Base-by-base conservation (phyloP, 2,329 filamentous ascomycete species). In the Colletotrichum graminicola region DNA sequence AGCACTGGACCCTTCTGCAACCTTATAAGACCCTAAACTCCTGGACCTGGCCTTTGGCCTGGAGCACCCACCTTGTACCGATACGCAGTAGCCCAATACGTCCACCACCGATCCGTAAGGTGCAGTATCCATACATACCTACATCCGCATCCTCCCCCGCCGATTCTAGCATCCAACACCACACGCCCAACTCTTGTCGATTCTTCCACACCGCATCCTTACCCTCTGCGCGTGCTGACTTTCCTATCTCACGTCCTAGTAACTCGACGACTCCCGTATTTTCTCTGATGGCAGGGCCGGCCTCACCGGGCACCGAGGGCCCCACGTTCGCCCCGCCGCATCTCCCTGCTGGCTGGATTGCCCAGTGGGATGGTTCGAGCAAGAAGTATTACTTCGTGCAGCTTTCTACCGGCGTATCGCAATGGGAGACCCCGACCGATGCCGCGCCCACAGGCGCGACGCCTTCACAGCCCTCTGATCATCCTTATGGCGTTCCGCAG, bases 301-400 rank as follows among this genome's bases (percentile, higher is more conserved):
- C 84, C 75, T 89, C 88, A 75, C 88, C 88, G 73, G 84, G 85
- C 80, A 84, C 85, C 80, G 87, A 88, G 77, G 88, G 88, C 77
- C 88, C 88, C 75, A 87, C 87, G 77, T 89, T 84, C 76, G 85
- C 83, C 74, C 90, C 90, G 74, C 90, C 90, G 59, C 82, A 84
- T 57, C 85, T 92, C 63, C 90, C 90, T 61, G 82, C 88, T 16
- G 90, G 90, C 76, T 92, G 90, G 90, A 92, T 91, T 77, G 89
- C 90, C 70, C 90, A 92, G 82, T 92, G 90, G 90, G 90, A 92
- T 77, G 87, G 86, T 73, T 78, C 84, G 67, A 89, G 85, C 79
- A 87, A 84, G 79, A 91, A 91, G 79, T 92, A 92, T 79, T 92
- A 92, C 80, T 92, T 89, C 79, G 91, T 93, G 62, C 91, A 93